Conservation (phyloP, 1,284 basidiomycete genomes). For the Tylopilus sp. region DNA sequence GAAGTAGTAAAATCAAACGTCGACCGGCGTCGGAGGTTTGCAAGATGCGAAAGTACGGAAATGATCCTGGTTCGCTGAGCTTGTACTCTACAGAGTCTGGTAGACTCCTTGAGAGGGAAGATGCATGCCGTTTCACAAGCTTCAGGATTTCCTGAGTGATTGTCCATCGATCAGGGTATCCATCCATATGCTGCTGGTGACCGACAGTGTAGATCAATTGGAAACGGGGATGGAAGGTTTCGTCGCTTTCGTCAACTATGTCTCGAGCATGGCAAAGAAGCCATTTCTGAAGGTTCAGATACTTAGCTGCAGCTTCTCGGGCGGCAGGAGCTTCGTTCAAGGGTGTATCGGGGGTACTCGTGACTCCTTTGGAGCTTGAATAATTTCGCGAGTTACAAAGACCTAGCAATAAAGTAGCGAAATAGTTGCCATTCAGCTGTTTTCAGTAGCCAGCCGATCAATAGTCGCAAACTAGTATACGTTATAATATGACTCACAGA, state of each 20-base stretch:
- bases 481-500: too few species aligned
- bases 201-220: conserved; percentile 57
- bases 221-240: conserved; percentile 29
- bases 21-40: not conserved
- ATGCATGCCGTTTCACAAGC: conserved; percentile 26
- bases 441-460: too few species aligned
- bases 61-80: conserved; percentile 23
- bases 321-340: too few species aligned
- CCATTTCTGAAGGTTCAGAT: conserved; percentile 35
- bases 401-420: too few species aligned
- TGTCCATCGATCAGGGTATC: conserved; percentile 54
- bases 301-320: not conserved
- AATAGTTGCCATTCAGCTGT: too few species aligned
- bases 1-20: conserved; percentile 18
- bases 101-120: not conserved
- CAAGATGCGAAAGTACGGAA: conserved; percentile 42
- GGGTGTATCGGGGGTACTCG: too few species aligned
- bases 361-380: too few species aligned
- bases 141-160: conserved; percentile 22
- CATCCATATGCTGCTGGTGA: conserved; percentile 50
- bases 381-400: too few species aligned
- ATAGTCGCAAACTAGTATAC: too few species aligned
- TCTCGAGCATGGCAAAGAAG: conserved; percentile 40
- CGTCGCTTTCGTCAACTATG: conserved; percentile 56
- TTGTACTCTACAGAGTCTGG: conserved; percentile 22